Base-by-base conservation (phyloP, 495 filamentous ascomycete species). In the Penicillium odoratum region DNA sequence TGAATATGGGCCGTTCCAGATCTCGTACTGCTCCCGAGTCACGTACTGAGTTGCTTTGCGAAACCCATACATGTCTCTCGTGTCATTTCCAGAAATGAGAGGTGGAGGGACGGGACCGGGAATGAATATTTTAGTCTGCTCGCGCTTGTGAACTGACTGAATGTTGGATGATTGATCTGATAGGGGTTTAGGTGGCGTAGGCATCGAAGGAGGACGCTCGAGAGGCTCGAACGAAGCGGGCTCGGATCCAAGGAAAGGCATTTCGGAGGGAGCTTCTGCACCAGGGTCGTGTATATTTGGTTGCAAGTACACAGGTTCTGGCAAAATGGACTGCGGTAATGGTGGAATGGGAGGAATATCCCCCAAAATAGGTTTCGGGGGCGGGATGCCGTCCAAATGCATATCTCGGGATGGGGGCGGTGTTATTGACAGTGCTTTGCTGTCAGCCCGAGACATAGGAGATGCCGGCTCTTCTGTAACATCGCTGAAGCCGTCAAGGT, bases 41-140 rank as follows among this genome's bases (percentile, higher is more conserved):
- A 97, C 81, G 62, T 97, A 86, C 60, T 91, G 85, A 9, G 80
- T 92, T n/a, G 85, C 83, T 72, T 97, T 98, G 18, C 87, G 85
- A 67, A 98, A 98, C 3, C 94, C 94, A 68, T 96, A 94, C 28
- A 88, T 84, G 71, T 96, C 92, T n/a, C 91, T 85, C 58, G 59
- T 65, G 5, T 69, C 68, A 21, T 65, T 72, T 48, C 62, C 69
- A 47, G 62, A 57, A 28, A 64, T 52, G 40, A 78, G 59, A n/a
- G 65, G 68, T 7, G 71, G 77, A 7, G 66, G 76, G 31, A 77
- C 70, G 30, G 62, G 64, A 45, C 79, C 78, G 36, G 78, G 77
- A 61, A 71, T 69, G 51, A 73, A 64, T 7, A 76, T 69, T 43
- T 73, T 75, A n/a, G 71, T 68, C 50, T 75, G 72, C 56, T 68